Conservation (phyloP, 1,139 yeast species). For the Nematodospora anomalae region DNA sequence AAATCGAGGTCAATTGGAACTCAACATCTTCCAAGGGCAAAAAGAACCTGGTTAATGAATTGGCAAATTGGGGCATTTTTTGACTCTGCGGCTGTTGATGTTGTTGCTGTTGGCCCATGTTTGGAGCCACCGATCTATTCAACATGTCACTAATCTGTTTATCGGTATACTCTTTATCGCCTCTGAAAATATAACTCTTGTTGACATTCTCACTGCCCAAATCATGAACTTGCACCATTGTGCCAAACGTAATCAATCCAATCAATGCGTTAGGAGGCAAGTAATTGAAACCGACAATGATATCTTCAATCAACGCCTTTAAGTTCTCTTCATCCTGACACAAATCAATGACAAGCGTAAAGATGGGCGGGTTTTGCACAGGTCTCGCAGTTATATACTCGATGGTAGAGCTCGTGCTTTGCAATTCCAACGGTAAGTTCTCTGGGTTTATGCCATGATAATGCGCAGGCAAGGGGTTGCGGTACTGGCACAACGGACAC, state of each 20-base stretch:
- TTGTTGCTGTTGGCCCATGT: constrained; percentile 24
- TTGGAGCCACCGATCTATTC: constrained; percentile 43
- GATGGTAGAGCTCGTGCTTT: constrained; percentile 75
- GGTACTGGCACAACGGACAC: constrained; percentile 81
- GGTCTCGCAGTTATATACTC: constrained; percentile 91
- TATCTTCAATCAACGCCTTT: constrained; percentile 83
- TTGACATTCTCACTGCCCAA: constrained; percentile 75
- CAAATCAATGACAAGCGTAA: constrained; percentile 84
- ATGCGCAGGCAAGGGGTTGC: constrained; percentile 88
- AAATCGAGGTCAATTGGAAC: constrained; percentile 75
- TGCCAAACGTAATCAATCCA: constrained; percentile 91
- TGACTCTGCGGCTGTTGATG: constrained; percentile 22
- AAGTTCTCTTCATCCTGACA: constrained; percentile 95
- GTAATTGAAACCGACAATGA: constrained; percentile 75
- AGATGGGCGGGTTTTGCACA: constrained; percentile 89
- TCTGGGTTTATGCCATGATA: constrained; percentile 83
- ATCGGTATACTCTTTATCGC: constrained; percentile 82
- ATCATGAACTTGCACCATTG: constrained; percentile 94
- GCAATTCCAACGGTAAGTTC: constrained; percentile 84
- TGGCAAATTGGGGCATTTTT: constrained; percentile 26
- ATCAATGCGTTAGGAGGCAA: constrained; percentile 93
- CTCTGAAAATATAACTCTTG: constrained; percentile 87
- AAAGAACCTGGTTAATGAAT: constrained; percentile 72
- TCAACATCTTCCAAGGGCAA: constrained; percentile 86
- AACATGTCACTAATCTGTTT: constrained; percentile 78